Evolutionary conservation across 1,139 yeast genomes (phyloP).

Genomic region (Kurtzmaniella quercitrusa): DNA sequence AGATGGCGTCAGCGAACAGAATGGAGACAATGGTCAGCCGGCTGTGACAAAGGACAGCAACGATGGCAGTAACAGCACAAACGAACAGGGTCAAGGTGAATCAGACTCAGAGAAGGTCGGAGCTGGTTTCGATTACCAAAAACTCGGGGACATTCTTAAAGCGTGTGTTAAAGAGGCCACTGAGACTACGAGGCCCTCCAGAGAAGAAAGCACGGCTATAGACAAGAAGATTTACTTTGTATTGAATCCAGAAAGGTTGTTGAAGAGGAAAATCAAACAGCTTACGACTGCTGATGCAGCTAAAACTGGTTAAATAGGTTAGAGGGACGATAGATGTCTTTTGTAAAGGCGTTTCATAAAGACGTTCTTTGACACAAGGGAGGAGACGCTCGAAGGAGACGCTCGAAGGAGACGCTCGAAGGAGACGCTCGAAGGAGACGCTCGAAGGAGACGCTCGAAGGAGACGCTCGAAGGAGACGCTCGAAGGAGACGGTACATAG

Average conservation of each 20-base stretch:
- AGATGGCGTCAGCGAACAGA: neutral
- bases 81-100: constrained; percentile 7
- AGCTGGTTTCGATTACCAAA: constrained; percentile 3
- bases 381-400: too few relatives aligned
- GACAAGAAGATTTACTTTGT: constrained; percentile 63
- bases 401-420: too few relatives aligned
- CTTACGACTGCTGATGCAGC: neutral
- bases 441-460: too few relatives aligned
- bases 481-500: too few relatives aligned
- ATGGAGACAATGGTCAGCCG: too few relatives aligned
- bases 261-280: constrained; percentile 36
- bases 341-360: too few relatives aligned
- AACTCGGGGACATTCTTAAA: neutral
- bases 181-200: constrained; percentile 39
- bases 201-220: constrained; percentile 58
- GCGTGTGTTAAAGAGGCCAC: constrained; percentile 46
- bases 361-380: too few relatives aligned
- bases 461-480: too few relatives aligned
- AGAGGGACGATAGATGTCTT: too few relatives aligned
- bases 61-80: neutral
- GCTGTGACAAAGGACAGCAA: neutral
- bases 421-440: too few relatives aligned
- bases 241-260: constrained; percentile 50
- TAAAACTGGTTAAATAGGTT: too few relatives aligned
- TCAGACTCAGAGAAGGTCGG: constrained; percentile 10